Base-by-base conservation (phyloP, 805 yeast genomes). In the Osmozyma mogii region DNA sequence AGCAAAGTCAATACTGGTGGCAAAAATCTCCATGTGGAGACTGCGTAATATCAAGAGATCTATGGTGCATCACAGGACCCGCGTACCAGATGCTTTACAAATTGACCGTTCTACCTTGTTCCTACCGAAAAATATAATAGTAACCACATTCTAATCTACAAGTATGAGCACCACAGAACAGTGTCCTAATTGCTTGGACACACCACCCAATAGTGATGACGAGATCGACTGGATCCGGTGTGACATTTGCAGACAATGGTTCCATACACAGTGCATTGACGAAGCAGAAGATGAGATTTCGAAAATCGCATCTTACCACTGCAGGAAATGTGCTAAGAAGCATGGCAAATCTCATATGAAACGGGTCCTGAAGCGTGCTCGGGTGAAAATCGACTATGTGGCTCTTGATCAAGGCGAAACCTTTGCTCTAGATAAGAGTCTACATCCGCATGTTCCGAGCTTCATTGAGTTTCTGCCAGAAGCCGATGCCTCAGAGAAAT, bases 321-420 rank as follows among this genome's bases (percentile, higher is more conserved):
- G 92, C 44, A 43, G 46, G 0, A 32, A 43, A 1, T 82, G 88
- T 47, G 45, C 40, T 4, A 33, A 34, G 9, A 39, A 40, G 12
- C 49, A 63, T 29, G 84, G 84, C 1, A 70, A 75, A 0, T 64
- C 78, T 4, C 47, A 63, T 10, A 46, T 49, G 29, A 69, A 63
- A 32, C 56, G 88, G 22, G 62, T 62, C 22, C 76, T 84, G 33
- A 59, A 66, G 24, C 57, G 95, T 14, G 56, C 67, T 10, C 41
- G 45, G 23, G 54, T 61, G n/a, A 64, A 65, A 30, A 69, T 87
- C 25, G 94, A 85, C 48, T 85, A 85, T 46, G 76, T 73, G 7
- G 92, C 94, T 0, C 58, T 85, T 42, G 72, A 85, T 49, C 79
- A 77, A 32, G 94, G 95, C 4, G 79, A 75, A 50, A 61, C 47